These are phyloP conservation scores for Penicillium sp. DNA, from an alignment of 2,329 filamentous ascomycete genomes.

Conservation along the genomic window DNA sequence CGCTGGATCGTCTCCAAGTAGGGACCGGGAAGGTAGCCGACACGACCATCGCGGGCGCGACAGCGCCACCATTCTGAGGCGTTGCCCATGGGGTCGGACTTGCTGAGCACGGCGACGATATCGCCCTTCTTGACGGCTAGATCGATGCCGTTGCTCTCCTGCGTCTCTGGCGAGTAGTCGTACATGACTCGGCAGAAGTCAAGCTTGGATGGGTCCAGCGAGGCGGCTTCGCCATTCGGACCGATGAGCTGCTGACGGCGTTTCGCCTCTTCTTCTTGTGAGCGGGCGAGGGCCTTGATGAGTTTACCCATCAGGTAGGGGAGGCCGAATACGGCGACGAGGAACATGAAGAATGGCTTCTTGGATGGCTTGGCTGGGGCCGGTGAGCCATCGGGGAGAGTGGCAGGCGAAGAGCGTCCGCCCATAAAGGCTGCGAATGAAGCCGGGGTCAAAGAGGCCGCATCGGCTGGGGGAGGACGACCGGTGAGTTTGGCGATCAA, in stretches of 20 bases:
- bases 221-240: slow-evolving; percentile 45
- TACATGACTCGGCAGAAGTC: slow-evolving; percentile 95
- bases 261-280: slow-evolving; percentile 70
- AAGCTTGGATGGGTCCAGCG: slow-evolving; percentile 80
- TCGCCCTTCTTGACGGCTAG: slow-evolving; percentile 91
- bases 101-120: slow-evolving; percentile 86
- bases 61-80: slow-evolving; percentile 97
- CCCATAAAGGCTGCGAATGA: slow-evolving; percentile 88
- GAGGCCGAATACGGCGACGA: slow-evolving; percentile 87
- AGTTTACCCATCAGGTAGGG: slow-evolving; percentile 97
- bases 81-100: slow-evolving; percentile 85
- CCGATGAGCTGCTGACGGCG: slow-evolving; percentile 50
- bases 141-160: slow-evolving; percentile 66
- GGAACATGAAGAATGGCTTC: slow-evolving; percentile 94
- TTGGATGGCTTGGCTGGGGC: slow-evolving; percentile 70
- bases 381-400: slow-evolving; percentile 61
- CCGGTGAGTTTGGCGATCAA: slow-evolving; percentile 89
- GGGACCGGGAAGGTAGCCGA: slow-evolving; percentile 86
- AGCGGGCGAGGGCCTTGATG: slow-evolving; percentile 75
- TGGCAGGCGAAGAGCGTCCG: slow-evolving; percentile 47
- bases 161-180: slow-evolving; percentile 79
- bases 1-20: slow-evolving; percentile 75
- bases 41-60: slow-evolving; percentile 77
- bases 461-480: slow-evolving; percentile 80
- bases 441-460: slow-evolving; percentile 77